Percentiles rank a stretch among this genome's conserved stretches.
These are phyloP conservation scores for Ceratocystiopsis sp. DNA, from an alignment of 2,329 filamentous ascomycete species.

Conservation along the genomic window DNA sequence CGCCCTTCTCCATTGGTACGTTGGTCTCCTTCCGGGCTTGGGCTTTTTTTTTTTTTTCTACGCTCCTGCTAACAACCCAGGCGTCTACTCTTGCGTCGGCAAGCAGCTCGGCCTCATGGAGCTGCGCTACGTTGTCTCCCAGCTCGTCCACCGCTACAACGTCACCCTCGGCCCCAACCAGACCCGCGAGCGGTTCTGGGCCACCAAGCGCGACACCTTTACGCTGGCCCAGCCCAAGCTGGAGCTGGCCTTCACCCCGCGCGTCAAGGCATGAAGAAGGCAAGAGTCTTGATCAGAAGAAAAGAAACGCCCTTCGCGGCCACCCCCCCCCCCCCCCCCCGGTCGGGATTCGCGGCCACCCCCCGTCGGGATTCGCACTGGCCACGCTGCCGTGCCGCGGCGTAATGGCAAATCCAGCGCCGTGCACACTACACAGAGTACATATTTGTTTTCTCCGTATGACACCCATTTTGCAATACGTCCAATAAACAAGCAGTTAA, in stretches of 20 bases:
- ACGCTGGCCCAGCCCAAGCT: conserved; percentile 1
- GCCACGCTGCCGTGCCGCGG: too few relatives aligned
- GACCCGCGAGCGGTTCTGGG: conserved; percentile 3
- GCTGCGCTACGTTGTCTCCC: conserved; percentile 9
- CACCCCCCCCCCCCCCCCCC: too few relatives aligned
- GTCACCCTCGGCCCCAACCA: conserved; percentile 9
- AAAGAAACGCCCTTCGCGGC: too few relatives aligned
- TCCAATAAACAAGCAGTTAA: too few relatives aligned
- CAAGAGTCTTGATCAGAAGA: too few relatives aligned
- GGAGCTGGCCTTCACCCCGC: not conserved
- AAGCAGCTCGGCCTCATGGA: conserved; percentile 21
- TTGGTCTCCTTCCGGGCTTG: not conserved
- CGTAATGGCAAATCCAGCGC: too few relatives aligned
- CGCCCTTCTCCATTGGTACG: conserved; percentile 15
- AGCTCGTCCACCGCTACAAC: conserved; percentile 9
- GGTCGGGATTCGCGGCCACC: too few relatives aligned
- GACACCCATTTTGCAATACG: too few relatives aligned
- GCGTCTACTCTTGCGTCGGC: conserved; percentile 19
- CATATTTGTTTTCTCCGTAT: too few relatives aligned
- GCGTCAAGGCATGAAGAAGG: too few relatives aligned
- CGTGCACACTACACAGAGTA: too few relatives aligned
- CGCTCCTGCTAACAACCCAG: conserved; percentile 6
- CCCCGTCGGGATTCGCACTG: too few relatives aligned
- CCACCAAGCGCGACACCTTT: conserved; percentile 2
- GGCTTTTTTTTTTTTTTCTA: not conserved